Base-by-base conservation (phyloP, 805 yeast species). In the Saccharomycopsis guyanensis region DNA sequence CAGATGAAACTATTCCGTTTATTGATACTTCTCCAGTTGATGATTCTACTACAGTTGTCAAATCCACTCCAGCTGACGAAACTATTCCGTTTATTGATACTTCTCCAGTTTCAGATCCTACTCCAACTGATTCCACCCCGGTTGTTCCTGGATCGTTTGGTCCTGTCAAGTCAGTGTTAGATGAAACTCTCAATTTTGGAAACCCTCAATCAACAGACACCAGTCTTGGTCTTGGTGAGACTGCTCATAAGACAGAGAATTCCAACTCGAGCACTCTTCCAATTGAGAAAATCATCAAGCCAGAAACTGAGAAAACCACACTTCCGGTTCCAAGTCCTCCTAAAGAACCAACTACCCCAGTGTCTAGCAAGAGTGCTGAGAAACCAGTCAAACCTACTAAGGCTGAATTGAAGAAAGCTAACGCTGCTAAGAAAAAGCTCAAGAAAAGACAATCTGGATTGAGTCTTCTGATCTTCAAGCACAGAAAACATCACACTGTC, bases 381-480 rank as follows among this genome's bases (percentile, higher is more conserved):
- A 8, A 5, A 6, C 22, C 38, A 13, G 38, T 34, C 7, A 34
- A 34, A 8, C 10, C 38, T 34, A 13, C 22, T 16, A 29, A 12
- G 33, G 33, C 12, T 29, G n/a, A 29, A 12, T 29, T n/a, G 33
- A 29, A 29, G 13, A 12, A 29, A 29, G 38, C 38, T 34, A 12
- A 7, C 10, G 38, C 19, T 34, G 25, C 40, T 18, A 20, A 13
- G 13, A n/a, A 19, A 20, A 37, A 37, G 25, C 6, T 37, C 15
- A 37, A n/a, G 25, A 37, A 25, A 20, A 37, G 40, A 25, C 40
- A 37, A 12, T 37, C 40, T 7, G 40, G 27, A 7, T 16, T 37
- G 15, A 39, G 42, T 13, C 29, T 39, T 18, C 42, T 39, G 24
- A 20, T 39, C 4, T 39, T 39, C 42, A 39, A 25, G 19, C 42